These are phyloP conservation scores for Coemansia reversa DNA, from an alignment of 192 early-diverging fungal genomes.

Conservation along the genomic window DNA sequence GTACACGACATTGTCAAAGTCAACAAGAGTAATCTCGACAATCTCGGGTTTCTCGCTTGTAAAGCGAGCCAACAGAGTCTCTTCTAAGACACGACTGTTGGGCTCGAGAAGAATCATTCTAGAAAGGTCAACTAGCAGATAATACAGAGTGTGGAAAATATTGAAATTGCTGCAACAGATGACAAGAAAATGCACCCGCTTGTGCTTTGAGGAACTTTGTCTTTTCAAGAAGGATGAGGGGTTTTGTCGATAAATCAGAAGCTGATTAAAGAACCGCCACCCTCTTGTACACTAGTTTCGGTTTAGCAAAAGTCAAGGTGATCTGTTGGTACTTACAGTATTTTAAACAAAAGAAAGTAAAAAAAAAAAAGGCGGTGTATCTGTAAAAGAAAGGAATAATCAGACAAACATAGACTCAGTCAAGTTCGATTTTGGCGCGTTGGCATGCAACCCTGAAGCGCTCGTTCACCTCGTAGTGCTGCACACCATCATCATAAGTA, in stretches of 20 bases:
- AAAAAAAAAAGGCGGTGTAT: not conserved
- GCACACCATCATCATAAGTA: conserved; percentile 28
- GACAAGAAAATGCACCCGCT: not conserved
- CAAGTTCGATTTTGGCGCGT: conserved; percentile 38
- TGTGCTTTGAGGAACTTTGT: not conserved
- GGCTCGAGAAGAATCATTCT: conserved; percentile 58
- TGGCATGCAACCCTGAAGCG: conserved; percentile 42
- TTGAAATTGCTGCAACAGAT: not conserved
- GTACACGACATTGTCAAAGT: conserved; percentile 97
- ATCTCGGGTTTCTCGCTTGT: conserved; percentile 66
- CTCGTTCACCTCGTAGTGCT: conserved; percentile 34
- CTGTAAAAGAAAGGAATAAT: not conserved
- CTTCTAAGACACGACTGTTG: conserved; percentile 60
- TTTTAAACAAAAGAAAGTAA: too few relatives aligned
- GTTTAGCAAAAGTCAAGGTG: not conserved
- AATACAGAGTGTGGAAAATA: conserved; percentile 4
- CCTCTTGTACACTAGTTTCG: too few relatives aligned
- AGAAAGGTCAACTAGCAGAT: too few relatives aligned
- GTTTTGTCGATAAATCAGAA: too few relatives aligned
- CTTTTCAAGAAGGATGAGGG: conserved; percentile 3
- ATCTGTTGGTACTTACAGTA: not conserved
- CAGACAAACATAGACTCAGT: conserved; percentile 13
- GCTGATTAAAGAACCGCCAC: too few relatives aligned
- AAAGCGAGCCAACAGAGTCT: conserved; percentile 63
- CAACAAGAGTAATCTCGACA: conserved; percentile 80